Conservation (phyloP, 805 yeast genomes). For the Metschnikowia matae region DNA sequence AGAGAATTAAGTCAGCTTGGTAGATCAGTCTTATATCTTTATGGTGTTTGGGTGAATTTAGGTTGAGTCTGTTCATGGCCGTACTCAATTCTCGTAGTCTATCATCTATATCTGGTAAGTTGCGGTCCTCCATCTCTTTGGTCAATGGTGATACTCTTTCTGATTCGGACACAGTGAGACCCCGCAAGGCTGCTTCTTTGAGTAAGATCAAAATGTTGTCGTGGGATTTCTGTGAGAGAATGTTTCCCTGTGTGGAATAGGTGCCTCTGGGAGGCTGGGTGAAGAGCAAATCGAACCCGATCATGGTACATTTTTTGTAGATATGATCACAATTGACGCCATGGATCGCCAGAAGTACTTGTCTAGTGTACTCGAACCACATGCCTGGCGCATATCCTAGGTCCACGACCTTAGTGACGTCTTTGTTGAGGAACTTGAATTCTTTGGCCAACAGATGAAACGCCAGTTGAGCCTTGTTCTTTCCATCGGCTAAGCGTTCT, state of each 20-base stretch:
- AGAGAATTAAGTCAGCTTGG: slow-evolving; percentile 34
- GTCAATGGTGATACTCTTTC: slow-evolving; percentile 23
- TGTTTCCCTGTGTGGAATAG: slow-evolving; percentile 80
- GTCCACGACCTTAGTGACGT: slow-evolving; percentile 33
- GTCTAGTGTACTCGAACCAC: slow-evolving; percentile 33
- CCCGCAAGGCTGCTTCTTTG: slow-evolving; percentile 9
- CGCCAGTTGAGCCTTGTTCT: slow-evolving; percentile 23
- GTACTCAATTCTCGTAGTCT: slow-evolving; percentile 18
- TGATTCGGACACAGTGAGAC: neutral
- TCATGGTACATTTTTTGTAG: slow-evolving; percentile 28
- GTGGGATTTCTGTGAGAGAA: slow-evolving; percentile 44
- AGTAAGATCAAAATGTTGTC: slow-evolving; percentile 10
- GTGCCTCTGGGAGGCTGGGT: slow-evolving; percentile 79
- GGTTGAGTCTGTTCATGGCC: slow-evolving; percentile 1
- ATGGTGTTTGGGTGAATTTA: neutral
- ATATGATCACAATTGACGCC: slow-evolving; percentile 26
- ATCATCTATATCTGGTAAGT: slow-evolving; percentile 15
- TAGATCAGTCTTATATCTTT: slow-evolving; percentile 10
- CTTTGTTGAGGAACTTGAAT: slow-evolving; percentile 24
- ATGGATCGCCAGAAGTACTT: slow-evolving; percentile 27
- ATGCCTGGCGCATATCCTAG: slow-evolving; percentile 41
- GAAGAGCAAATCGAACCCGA: slow-evolving; percentile 59
- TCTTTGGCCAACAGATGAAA: slow-evolving; percentile 27
- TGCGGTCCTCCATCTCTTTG: slow-evolving; percentile 25
- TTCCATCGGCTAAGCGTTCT: slow-evolving; percentile 23